phyloP scores from a whole-genome alignment of 352 stramenopile genomes.

The Phytophthora idaei region DNA sequence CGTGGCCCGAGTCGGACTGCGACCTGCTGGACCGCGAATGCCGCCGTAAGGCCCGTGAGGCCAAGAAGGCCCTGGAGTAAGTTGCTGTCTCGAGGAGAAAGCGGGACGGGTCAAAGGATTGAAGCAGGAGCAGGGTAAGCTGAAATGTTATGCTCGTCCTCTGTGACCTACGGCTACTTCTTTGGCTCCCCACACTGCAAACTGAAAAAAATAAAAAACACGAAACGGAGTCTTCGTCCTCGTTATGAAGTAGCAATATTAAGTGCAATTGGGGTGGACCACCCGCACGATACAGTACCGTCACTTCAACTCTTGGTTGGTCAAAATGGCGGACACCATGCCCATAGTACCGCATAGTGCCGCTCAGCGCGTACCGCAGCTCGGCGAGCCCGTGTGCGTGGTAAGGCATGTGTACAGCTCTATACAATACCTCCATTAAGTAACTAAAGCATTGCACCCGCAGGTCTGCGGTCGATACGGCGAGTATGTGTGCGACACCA shows the following conservation, averaged over 20 bases:
- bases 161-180: neutral
- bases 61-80: constrained; percentile 77
- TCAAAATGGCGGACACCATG: constrained; percentile 17
- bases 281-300: no score
- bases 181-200: neutral
- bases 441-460: neutral
- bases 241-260: constrained; percentile 10
- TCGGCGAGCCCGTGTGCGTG: constrained; percentile 51
- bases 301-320: constrained; percentile 3
- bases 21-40: constrained; percentile 82
- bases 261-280: neutral
- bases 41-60: constrained; percentile 64
- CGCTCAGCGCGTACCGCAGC: constrained; percentile 40
- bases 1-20: constrained; percentile 81
- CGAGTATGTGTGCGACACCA: constrained; percentile 83
- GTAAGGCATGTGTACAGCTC: constrained; percentile 24
- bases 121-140: neutral
- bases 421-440: neutral
- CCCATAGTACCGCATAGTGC: constrained; percentile 32
- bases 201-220: constrained; percentile 32
- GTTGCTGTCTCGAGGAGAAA: constrained; percentile 5
- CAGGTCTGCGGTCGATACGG: constrained; percentile 77
- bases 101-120: neutral
- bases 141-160: neutral
- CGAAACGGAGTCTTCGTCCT: constrained; percentile 22